A percentile compares a stretch with the other conserved stretches of the same genome.
These are phyloP conservation scores for Barnettozyma salicaria DNA, from an alignment of 805 yeast genomes.

Conservation along the genomic window DNA sequence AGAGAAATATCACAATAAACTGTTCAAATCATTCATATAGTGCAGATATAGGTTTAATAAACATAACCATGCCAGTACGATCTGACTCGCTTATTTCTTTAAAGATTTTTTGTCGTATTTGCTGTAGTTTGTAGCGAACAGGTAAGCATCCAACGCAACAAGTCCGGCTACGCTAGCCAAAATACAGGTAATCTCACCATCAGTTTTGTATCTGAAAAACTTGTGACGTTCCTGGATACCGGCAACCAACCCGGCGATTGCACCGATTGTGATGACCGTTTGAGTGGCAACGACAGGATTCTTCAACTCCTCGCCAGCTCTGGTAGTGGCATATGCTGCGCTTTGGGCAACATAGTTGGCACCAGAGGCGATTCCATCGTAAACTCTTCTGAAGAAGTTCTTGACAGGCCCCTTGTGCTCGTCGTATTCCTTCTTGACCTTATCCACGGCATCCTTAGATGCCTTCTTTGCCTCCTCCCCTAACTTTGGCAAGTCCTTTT, in stretches of 20 bases:
- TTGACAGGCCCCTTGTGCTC: slow-evolving; percentile 26
- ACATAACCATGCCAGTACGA: too few relatives aligned
- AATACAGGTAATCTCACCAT: slow-evolving; percentile 42
- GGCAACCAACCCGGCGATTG: slow-evolving; percentile 41
- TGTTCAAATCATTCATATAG: too few relatives aligned
- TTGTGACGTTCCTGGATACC: slow-evolving; percentile 47
- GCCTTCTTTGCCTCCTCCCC: slow-evolving; percentile 28
- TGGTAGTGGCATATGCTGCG: slow-evolving; percentile 18
- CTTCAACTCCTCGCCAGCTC: slow-evolving; percentile 39
- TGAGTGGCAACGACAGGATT: slow-evolving; percentile 60
- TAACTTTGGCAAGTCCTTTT: slow-evolving; percentile 24
- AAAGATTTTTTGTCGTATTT: slow-evolving; percentile 40
- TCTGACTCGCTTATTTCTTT: too few relatives aligned
- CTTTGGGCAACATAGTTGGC: slow-evolving; percentile 18
- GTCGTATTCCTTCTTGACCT: slow-evolving; percentile 28
- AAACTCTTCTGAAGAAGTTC: slow-evolving; percentile 18
- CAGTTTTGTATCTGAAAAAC: slow-evolving; percentile 38
- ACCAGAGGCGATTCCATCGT: slow-evolving; percentile 20
- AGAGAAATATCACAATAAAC: too few relatives aligned
- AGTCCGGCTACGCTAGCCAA: slow-evolving; percentile 50
- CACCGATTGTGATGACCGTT: slow-evolving; percentile 42
- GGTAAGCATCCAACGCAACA: slow-evolving; percentile 46
- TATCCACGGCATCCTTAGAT: slow-evolving; percentile 30
- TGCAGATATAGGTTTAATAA: too few relatives aligned
- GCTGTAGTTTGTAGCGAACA: slow-evolving; percentile 49